Evolutionary conservation across 2,329 filamentous ascomycete genomes (phyloP).

Genomic region (Nemania serpens): DNA sequence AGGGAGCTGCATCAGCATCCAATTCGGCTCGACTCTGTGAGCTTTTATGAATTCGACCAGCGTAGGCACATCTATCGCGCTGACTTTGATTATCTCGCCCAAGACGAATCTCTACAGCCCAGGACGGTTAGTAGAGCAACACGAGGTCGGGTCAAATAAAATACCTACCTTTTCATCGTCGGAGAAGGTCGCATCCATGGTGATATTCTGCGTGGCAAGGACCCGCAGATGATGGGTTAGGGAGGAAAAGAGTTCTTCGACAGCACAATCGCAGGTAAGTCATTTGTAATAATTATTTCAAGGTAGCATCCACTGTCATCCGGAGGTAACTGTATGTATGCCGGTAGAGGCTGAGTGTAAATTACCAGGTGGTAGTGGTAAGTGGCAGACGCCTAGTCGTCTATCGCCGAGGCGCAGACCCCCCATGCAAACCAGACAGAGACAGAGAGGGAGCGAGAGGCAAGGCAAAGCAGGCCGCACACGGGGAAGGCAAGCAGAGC

Average conservation of each 20-base stretch:
- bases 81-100: conserved; percentile 62
- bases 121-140: conserved; percentile 31
- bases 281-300: conserved; percentile 39
- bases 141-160: conserved; percentile 15
- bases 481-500: conserved; percentile 24
- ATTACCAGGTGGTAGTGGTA: conserved; percentile 21
- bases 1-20: conserved; percentile 55
- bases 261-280: conserved; percentile 38
- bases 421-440: conserved; percentile 19
- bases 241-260: conserved; percentile 37
- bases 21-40: conserved; percentile 49
- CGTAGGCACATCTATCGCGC: conserved; percentile 52
- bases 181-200: conserved; percentile 53
- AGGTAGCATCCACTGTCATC: conserved; percentile 27
- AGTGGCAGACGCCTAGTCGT: conserved; percentile 23
- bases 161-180: conserved; percentile 59
- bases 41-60: conserved; percentile 54
- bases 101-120: conserved; percentile 58
- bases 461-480: conserved; percentile 31
- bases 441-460: conserved; percentile 5
- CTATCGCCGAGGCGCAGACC: conserved; percentile 27
- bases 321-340: conserved; percentile 29
- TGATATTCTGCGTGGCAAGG: conserved; percentile 32
- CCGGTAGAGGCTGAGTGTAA: conserved; percentile 33
- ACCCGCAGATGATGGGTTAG: conserved; percentile 33